Percentiles rank a stretch among this genome's conserved stretches.
phyloP scores from a whole-genome alignment of 202 grass and related monocot genomes.

The Cymbopogon flexuosus region DNA sequence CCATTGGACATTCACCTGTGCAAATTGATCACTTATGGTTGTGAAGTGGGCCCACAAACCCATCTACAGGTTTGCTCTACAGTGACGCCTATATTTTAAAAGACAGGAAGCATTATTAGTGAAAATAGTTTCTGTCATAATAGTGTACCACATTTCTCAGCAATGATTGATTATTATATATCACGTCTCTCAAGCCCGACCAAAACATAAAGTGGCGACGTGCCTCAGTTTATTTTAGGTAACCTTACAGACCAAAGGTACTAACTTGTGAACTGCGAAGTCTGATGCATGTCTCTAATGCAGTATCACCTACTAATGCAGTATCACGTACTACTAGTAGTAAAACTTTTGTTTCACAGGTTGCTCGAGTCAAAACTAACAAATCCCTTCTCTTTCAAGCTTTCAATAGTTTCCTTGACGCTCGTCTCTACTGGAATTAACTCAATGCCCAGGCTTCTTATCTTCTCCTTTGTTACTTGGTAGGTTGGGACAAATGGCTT shows the following conservation, averaged over 20 bases:
- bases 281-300: too few species aligned
- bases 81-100: too few species aligned
- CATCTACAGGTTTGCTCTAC: too few species aligned
- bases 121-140: too few species aligned
- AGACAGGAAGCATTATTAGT: too few species aligned
- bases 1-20: too few species aligned
- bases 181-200: not conserved
- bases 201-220: not conserved
- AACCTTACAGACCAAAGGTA: not conserved
- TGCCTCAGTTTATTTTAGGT: not conserved
- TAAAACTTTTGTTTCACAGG: constrained; percentile 20
- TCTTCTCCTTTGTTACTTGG: constrained; percentile 58
- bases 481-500: constrained; percentile 46
- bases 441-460: constrained; percentile 54
- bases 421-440: constrained; percentile 46
- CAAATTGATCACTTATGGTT: too few species aligned
- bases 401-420: constrained; percentile 74
- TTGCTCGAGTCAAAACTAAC: constrained; percentile 33
- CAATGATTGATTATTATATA: not conserved
- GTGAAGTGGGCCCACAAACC: too few species aligned
- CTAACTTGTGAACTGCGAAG: not conserved
- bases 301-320: not conserved
- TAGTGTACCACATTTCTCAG: not conserved
- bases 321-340: not conserved
- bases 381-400: constrained; percentile 78